Conservation (phyloP, 106 monocot genomes). For the Platanthera zijinensis region DNA sequence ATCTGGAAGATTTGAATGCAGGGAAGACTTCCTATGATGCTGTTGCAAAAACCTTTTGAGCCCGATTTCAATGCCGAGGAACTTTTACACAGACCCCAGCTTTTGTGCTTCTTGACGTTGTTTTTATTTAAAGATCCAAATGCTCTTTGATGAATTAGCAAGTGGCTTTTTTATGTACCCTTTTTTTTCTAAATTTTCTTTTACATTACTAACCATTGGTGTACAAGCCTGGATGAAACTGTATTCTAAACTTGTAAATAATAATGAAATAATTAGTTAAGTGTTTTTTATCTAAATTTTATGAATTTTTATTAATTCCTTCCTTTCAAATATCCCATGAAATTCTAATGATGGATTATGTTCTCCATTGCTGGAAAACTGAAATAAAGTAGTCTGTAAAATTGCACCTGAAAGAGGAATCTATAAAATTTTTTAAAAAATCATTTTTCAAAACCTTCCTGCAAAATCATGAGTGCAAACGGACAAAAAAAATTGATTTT, state of each 20-base stretch:
- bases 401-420: no score
- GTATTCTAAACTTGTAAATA: not conserved
- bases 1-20: constrained; percentile 22
- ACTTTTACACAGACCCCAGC: not conserved
- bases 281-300: not conserved
- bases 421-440: no score
- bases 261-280: not conserved
- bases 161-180: not conserved
- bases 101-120: not conserved
- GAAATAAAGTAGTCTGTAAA: no score
- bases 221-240: not conserved
- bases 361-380: no score
- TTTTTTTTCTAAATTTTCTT: not conserved
- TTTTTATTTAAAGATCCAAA: not conserved
- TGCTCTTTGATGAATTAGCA: not conserved
- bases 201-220: not conserved
- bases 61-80: constrained; percentile 29
- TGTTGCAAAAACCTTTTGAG: constrained; percentile 52
- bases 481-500: no score
- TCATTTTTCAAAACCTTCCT: no score
- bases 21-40: constrained; percentile 37
- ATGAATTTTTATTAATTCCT: not conserved
- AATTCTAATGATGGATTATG: no score
- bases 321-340: not conserved
- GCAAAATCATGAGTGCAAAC: no score